Percentiles rank a stretch among this genome's conserved stretches.
Conservation (phyloP, 2,329 filamentous ascomycete genomes). For the Arthrobotrys musiformis region DNA sequence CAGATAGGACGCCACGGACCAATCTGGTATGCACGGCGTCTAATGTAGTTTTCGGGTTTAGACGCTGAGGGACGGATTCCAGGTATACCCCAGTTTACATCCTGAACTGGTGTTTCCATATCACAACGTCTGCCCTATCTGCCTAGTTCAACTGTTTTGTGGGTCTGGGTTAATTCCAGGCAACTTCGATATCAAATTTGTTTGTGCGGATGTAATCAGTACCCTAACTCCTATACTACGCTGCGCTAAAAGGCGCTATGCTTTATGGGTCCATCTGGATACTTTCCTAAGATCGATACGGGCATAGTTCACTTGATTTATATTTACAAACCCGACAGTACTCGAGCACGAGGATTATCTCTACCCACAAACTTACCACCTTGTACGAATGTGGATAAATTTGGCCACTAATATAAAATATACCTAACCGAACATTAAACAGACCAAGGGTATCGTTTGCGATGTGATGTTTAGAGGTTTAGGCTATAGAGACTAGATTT, state of each 20-base stretch:
- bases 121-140: background rate
- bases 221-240: background rate
- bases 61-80: background rate
- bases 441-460: too few species aligned
- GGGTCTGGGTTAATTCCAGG: background rate
- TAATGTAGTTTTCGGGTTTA: background rate
- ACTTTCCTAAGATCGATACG: too few species aligned
- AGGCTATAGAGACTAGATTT: background rate
- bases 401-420: too few species aligned
- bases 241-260: background rate
- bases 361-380: too few species aligned
- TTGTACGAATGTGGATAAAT: too few species aligned
- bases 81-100: background rate
- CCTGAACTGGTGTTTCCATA: background rate
- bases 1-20: background rate
- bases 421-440: too few species aligned
- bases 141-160: background rate
- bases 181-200: background rate
- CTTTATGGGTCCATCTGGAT: background rate
- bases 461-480: background rate
- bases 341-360: too few species aligned
- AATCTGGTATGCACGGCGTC: constrained; percentile 6
- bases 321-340: too few species aligned
- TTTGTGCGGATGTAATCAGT: background rate
- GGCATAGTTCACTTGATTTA: too few species aligned